These are phyloP conservation scores for Sclerotinia borealis DNA, from an alignment of 2,329 filamentous ascomycete species.

Conservation along the genomic window DNA sequence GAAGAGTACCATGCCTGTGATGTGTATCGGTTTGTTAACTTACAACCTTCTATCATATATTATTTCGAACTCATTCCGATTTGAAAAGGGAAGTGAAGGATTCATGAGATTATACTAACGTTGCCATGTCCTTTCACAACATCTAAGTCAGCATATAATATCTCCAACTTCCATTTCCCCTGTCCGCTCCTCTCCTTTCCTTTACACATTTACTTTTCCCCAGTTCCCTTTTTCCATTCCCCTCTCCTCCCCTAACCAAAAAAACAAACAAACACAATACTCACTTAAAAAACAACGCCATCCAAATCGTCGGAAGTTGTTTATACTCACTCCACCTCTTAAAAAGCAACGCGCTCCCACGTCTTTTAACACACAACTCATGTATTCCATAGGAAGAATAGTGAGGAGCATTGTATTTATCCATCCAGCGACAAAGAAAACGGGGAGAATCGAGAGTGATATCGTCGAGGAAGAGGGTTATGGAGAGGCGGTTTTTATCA, in stretches of 20 bases:
- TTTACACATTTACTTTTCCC: too few relatives aligned
- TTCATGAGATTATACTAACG: not conserved
- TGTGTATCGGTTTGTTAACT: not conserved
- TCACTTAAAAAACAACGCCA: constrained; percentile 47
- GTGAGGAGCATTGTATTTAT: constrained; percentile 26
- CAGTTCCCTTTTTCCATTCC: too few relatives aligned
- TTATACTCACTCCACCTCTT: constrained; percentile 45
- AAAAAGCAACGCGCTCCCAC: constrained; percentile 44
- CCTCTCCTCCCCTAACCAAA: too few relatives aligned
- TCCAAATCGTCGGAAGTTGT: constrained; percentile 46
- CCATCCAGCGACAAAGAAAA: constrained; percentile 32
- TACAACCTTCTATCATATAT: not conserved
- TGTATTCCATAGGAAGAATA: constrained; percentile 49
- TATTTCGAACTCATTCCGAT: not conserved
- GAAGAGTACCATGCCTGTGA: constrained; percentile 52
- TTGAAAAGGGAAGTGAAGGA: accelerated
- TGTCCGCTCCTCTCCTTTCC: too few relatives aligned
- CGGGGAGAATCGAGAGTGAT: constrained; percentile 31
- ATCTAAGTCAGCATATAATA: not conserved
- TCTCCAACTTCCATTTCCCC: too few relatives aligned
- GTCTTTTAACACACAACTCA: constrained; percentile 47
- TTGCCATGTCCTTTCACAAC: constrained; percentile 8
- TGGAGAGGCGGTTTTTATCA: constrained; percentile 48
- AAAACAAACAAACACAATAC: constrained; percentile 15
- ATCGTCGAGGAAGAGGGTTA: constrained; percentile 46